Conservation (phyloP, 805 yeast genomes). For the Yarrowia osloensis region DNA sequence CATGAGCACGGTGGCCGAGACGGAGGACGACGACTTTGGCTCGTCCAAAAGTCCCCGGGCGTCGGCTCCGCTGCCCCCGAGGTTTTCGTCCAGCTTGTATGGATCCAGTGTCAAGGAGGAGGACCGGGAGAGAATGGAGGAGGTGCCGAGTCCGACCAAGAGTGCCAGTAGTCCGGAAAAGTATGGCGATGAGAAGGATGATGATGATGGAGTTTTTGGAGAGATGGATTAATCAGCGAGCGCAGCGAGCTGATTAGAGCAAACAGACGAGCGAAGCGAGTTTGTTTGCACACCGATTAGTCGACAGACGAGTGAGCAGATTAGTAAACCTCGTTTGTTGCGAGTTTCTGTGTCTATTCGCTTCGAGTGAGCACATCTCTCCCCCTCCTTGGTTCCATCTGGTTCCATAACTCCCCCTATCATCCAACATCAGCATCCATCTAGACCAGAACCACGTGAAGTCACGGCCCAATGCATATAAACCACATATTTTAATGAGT, state of each 20-base stretch:
- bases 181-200: conserved; percentile 26
- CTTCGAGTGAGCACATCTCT: too few relatives aligned
- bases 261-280: background rate
- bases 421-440: too few relatives aligned
- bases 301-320: too few relatives aligned
- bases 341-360: too few relatives aligned
- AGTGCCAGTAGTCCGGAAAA: conserved; percentile 23
- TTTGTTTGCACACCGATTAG: background rate
- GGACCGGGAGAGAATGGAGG: conserved; percentile 7
- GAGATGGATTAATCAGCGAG: background rate
- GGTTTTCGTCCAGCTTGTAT: background rate
- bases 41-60: conserved; percentile 4
- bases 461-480: background rate
- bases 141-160: conserved; percentile 25
- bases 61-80: background rate
- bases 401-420: too few relatives aligned
- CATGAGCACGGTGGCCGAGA: conserved; percentile 5
- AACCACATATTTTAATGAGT: background rate
- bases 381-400: too few relatives aligned
- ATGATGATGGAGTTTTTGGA: conserved; percentile 29
- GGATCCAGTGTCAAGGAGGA: background rate
- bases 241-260: too few relatives aligned
- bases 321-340: too few relatives aligned
- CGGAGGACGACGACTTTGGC: conserved; percentile 10
- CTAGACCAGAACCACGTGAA: too few relatives aligned